A percentile compares a stretch with the other conserved stretches of the same genome.
Conservation (phyloP, 768 basidiomycete genomes). For the Rhodotorula graminis region DNA sequence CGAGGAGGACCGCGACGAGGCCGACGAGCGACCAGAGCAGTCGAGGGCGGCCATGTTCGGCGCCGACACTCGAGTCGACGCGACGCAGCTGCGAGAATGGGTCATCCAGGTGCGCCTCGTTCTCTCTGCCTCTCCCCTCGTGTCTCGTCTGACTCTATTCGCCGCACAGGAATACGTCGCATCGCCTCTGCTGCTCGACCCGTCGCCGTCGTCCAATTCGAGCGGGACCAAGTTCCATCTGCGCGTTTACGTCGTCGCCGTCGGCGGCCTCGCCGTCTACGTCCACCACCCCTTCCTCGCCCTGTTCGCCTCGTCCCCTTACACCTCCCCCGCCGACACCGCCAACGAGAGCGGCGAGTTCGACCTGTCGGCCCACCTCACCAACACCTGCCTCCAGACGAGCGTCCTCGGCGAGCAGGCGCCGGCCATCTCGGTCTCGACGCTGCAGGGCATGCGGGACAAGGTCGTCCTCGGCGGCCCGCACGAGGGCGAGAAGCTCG, state of each 20-base stretch:
- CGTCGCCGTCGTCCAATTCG: slow-evolving; percentile 41
- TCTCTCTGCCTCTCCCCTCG: neutral
- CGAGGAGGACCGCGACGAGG: slow-evolving; percentile 27
- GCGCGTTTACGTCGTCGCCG: slow-evolving; percentile 63
- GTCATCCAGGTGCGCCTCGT: slow-evolving; percentile 71
- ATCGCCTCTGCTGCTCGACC: slow-evolving; percentile 72
- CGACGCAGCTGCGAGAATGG: slow-evolving; percentile 88
- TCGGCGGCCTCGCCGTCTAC: slow-evolving; percentile 61
- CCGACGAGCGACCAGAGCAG: neutral
- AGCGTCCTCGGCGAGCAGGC: slow-evolving; percentile 59
- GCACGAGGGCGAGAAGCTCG: slow-evolving; percentile 42
- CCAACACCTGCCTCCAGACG: slow-evolving; percentile 83
- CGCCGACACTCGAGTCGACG: slow-evolving; percentile 56
- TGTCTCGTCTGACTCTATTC: neutral
- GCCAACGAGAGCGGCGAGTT: slow-evolving; percentile 40
- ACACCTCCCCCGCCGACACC: slow-evolving; percentile 45
- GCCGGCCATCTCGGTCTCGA: slow-evolving; percentile 52
- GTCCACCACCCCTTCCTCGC: slow-evolving; percentile 78
- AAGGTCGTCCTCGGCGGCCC: slow-evolving; percentile 41
- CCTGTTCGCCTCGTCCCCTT: slow-evolving; percentile 75
- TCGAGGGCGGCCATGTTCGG: slow-evolving; percentile 37
- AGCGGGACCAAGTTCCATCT: slow-evolving; percentile 72
- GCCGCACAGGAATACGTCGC: slow-evolving; percentile 73
- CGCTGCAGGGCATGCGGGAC: slow-evolving; percentile 43
- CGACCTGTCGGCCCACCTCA: slow-evolving; percentile 71